phyloP scores from a whole-genome alignment of 2,329 filamentous ascomycete species.

The Raffaelea ambrosiae region DNA sequence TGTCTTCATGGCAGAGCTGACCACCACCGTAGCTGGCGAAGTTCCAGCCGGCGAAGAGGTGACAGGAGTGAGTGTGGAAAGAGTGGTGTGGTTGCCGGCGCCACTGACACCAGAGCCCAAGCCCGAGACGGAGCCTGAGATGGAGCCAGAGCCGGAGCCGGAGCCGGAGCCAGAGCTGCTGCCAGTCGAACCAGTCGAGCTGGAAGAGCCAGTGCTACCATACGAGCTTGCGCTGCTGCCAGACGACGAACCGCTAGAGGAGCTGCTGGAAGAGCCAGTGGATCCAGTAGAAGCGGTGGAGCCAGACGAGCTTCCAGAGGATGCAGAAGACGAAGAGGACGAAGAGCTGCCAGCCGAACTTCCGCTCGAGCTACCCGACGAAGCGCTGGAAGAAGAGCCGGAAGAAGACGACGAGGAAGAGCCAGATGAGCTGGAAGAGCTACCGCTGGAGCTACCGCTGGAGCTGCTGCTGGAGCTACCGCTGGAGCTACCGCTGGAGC shows the following conservation, averaged over 20 bases:
- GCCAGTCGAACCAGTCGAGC: background rate
- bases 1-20: slow-evolving; percentile 10
- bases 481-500: no score
- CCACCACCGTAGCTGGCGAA: background rate
- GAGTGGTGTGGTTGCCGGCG: background rate
- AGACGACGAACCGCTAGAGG: background rate
- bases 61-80: background rate
- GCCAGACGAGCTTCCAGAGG: no score
- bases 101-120: background rate
- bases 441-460: no score
- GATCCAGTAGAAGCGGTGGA: no score
- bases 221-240: background rate
- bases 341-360: no score
- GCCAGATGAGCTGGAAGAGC: no score
- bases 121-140: background rate
- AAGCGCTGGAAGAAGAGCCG: no score
- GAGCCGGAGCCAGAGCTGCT: no score
- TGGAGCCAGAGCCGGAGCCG: background rate
- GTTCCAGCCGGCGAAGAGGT: background rate
- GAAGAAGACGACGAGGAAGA: no score
- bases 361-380: no score
- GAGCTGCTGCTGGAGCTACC: background rate
- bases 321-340: no score
- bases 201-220: background rate
- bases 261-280: background rate